Evolutionary conservation across 495 filamentous ascomycete species (phyloP), one percentile per base, ranked within the genome.

Genomic region (Symbiotaphrina buchneri): DNA sequence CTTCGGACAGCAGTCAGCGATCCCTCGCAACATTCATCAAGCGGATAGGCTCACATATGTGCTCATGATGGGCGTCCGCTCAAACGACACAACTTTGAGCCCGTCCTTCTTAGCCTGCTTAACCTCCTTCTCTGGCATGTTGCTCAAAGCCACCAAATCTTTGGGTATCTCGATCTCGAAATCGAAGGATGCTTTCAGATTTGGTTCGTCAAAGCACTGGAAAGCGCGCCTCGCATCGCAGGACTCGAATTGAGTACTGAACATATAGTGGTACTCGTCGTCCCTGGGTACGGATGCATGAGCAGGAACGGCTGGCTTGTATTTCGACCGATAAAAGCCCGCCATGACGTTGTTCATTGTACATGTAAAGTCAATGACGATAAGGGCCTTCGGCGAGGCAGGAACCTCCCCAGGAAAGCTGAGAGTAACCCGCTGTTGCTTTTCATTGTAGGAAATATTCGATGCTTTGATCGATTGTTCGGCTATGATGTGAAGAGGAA

Each of bases 141-240:
- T 97, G 51, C 79, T 85, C 30, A 97, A 56, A 6, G 84, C 90
- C 14, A 74, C 70, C 46, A 82, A 72, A 39, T 77, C 76, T 11
- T 76, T 72, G 16, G 90, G 87, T 7, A 92, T 63, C 54, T 92
- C 83, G 30, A 97, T 76, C 41, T 74, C 60, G 34, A 97, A 76
- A 49, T 92, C 85, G 44, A 91, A 95, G 5, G 81, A 79, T 16
- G 87, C 81, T 53, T 97, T 97, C 30, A 94, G 60, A 43, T 90
- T 94, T 13, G 87, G 87, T 56, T 97, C 87, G 47, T 97, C 87
- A 42, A 95, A 95, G 58, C 87, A 95, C 27, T 87, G 87, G 50
- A 97, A 90, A 14, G 84, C 84, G 40, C 83, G 60, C 31, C 87
- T 70, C 25, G 87, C 87, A 59, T 94, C 87, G 46, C 82, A 92